Base-by-base conservation (phyloP, 1,284 basidiomycete genomes). In the Polyporus tsugae region DNA sequence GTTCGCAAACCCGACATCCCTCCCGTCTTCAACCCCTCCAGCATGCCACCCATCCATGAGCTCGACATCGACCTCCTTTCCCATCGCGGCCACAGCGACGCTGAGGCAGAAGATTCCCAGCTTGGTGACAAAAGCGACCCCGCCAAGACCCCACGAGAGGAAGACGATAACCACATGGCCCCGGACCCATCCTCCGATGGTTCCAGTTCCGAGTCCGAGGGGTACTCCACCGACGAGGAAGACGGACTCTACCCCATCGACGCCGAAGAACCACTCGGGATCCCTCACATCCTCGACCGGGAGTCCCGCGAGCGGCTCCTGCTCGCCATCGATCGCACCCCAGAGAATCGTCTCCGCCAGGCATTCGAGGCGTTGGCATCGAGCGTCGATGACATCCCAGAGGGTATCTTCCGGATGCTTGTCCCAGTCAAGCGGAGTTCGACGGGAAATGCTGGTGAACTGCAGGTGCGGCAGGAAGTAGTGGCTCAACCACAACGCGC, bases 331-430 rank as follows among this genome's bases (percentile, higher is more conserved):
- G 75, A 77, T 39, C 78, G 78, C 10, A 75, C 82, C 53, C 80
- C 84, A 15, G 82, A 83, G 73, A 75, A 77, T 49, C 82, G 80
- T 63, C 78, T 87, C 57, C 82, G 84, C 52, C 76, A 79, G 52
- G 73, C 85, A 38, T 66, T 86, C 57, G 76, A 72, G 19, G 69
- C 75, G 35, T 74, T 87, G 22, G 78, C 82, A 33, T 79, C 82
- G 49, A 77, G 77, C n/a, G 78, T 82, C 36, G 80, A 82, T 25
- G 78, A 77, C 25, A 78, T 85, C 38, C 81, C 85, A 63, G 79
- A 79, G 59, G 80, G 82, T 4, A 75, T 86, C 17, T 83, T 82
- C 38, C 76, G 77, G 65, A 82, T 85, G 70, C 78, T 87, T 35
- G 78, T 29, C 29, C 29, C 29, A 29, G 86, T 41, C 81, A 82